Conservation (phyloP, 2,329 filamentous ascomycete species). For the Rhinocladiella similis region DNA sequence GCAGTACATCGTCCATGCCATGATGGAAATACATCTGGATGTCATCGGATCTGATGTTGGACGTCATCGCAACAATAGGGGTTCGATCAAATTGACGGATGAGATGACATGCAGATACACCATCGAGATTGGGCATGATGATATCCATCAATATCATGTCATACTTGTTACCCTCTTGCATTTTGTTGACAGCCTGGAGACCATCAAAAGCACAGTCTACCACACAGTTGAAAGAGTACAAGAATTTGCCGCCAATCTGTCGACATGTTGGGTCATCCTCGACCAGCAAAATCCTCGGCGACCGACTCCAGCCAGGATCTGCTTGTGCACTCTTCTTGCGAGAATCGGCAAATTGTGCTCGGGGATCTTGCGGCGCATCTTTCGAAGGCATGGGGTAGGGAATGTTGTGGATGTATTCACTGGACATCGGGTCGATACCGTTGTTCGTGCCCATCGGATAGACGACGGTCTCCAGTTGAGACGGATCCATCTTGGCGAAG, state of each 20-base stretch:
- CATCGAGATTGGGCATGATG: constrained; percentile 95
- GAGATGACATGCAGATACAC: constrained; percentile 89
- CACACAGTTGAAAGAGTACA: constrained; percentile 64
- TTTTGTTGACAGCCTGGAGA: constrained; percentile 85
- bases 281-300: constrained; percentile 82
- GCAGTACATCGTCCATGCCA: constrained; percentile 96
- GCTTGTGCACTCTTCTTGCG: constrained; percentile 63
- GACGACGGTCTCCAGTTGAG: constrained; percentile 70
- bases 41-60: constrained; percentile 94
- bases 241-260: constrained; percentile 66
- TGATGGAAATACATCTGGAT: constrained; percentile 97
- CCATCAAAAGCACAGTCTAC: constrained; percentile 76
- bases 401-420: constrained; percentile 92
- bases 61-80: constrained; percentile 97
- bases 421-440: constrained; percentile 91
- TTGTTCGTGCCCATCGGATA: constrained; percentile 90
- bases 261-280: constrained; percentile 74
- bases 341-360: constrained; percentile 49
- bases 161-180: constrained; percentile 66
- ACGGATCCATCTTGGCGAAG: constrained; percentile 48
- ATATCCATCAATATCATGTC: constrained; percentile 85
- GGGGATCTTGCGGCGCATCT: constrained; percentile 37
- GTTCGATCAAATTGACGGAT: constrained; percentile 83
- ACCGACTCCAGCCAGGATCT: constrained; percentile 65
- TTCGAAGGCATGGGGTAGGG: constrained; percentile 70